Conservation (phyloP, 2,329 filamentous ascomycete genomes). For the Fusarium ramigenum region DNA sequence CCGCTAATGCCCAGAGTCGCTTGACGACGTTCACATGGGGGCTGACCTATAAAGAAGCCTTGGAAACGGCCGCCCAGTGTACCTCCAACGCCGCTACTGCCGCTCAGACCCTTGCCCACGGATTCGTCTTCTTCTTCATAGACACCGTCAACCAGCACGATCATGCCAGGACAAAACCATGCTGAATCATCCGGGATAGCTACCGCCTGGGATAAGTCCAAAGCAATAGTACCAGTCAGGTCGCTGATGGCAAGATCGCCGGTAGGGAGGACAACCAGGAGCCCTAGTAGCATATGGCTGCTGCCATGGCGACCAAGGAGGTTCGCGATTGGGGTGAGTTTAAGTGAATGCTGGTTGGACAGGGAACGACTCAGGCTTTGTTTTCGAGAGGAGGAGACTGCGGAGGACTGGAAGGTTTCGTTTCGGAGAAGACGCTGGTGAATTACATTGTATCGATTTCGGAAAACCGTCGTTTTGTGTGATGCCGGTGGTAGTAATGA, state of each 20-base stretch:
- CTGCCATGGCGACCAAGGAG: constrained; percentile 81
- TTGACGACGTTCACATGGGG: constrained; percentile 86
- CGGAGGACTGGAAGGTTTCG: constrained; percentile 88
- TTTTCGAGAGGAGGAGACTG: constrained; percentile 69
- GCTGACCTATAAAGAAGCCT: constrained; percentile 89
- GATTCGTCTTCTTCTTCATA: constrained; percentile 92
- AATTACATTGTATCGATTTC: constrained; percentile 90
- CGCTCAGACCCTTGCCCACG: constrained; percentile 74
- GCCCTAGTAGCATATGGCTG: constrained; percentile 85
- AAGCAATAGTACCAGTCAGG: constrained; percentile 83
- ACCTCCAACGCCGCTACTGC: constrained; percentile 84
- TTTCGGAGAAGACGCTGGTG: constrained; percentile 93
- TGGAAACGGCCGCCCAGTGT: constrained; percentile 93
- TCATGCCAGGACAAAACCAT: constrained; percentile 96
- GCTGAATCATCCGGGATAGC: constrained; percentile 85
- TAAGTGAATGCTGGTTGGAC: constrained; percentile 77
- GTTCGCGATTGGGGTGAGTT: constrained; percentile 85
- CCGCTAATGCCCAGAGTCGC: constrained; percentile 78
- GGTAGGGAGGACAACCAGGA: constrained; percentile 82
- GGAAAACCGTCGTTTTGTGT: constrained; percentile 86
- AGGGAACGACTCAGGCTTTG: constrained; percentile 66
- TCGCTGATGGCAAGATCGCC: constrained; percentile 87
- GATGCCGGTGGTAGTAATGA: constrained; percentile 79
- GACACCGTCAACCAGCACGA: constrained; percentile 92
- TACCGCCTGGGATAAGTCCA: constrained; percentile 83